These are phyloP conservation scores for Metschnikowia shivogae DNA, from an alignment of 805 yeast species.

Conservation along the genomic window DNA sequence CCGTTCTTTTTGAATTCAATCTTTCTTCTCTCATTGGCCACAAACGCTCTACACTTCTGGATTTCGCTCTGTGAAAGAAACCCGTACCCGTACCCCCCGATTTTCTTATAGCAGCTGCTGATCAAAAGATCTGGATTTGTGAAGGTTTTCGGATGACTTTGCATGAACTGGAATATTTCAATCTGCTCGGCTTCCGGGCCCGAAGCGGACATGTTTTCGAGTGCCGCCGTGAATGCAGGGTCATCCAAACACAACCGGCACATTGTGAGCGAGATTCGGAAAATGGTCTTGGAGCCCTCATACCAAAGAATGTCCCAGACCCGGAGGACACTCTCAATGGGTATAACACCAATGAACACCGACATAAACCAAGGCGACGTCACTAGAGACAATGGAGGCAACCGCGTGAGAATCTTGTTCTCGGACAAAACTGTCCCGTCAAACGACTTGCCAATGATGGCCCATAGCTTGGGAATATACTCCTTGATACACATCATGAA, in stretches of 20 bases:
- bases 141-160: constrained; percentile 69
- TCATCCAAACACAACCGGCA: constrained; percentile 64
- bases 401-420: constrained; percentile 57
- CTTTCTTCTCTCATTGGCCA: constrained; percentile 54
- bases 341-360: constrained; percentile 84
- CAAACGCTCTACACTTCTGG: constrained; percentile 71
- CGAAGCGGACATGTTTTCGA: constrained; percentile 13
- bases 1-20: constrained; percentile 26
- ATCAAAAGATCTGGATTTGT: constrained; percentile 67
- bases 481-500: constrained; percentile 82
- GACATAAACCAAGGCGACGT: constrained; percentile 99
- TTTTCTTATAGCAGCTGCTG: constrained; percentile 70
- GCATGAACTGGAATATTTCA: constrained; percentile 75
- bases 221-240: constrained; percentile 45
- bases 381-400: constrained; percentile 89
- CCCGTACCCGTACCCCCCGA: constrained; percentile 61
- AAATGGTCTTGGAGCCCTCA: constrained; percentile 84
- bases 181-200: constrained; percentile 38
- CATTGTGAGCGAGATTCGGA: constrained; percentile 76
- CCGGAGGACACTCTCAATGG: constrained; percentile 81
- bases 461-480: constrained; percentile 80
- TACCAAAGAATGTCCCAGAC: constrained; percentile 95
- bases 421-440: constrained; percentile 39
- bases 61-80: constrained; percentile 81
- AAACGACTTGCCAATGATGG: constrained; percentile 36